phyloP scores from a whole-genome alignment of 148 eudicot genomes.

The Cornus suecica region DNA sequence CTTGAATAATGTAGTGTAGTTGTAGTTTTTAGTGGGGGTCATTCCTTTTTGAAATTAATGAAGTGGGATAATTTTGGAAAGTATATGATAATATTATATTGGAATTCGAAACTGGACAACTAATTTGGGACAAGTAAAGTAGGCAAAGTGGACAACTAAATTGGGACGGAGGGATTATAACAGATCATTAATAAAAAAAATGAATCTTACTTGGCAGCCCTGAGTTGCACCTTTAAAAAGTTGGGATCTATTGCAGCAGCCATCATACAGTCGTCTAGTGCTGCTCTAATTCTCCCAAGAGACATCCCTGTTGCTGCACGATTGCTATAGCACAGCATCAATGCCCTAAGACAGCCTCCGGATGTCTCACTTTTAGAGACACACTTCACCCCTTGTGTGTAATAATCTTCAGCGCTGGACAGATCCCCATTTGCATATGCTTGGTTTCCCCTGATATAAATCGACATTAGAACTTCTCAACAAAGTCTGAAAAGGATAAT shows the following conservation, averaged over 20 bases:
- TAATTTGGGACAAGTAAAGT: no score
- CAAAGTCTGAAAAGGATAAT: background rate
- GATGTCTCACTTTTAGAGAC: conserved; percentile 66
- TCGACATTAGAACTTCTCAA: conserved; percentile 7
- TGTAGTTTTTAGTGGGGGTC: no score
- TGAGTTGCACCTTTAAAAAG: conserved; percentile 78
- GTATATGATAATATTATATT: no score
- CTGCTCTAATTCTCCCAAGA: conserved; percentile 82
- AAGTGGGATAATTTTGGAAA: no score
- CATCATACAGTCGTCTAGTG: conserved; percentile 68
- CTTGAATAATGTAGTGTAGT: no score
- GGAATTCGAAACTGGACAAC: no score
- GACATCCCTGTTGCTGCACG: conserved; percentile 94
- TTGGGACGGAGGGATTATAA: no score
- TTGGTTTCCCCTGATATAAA: conserved; percentile 81
- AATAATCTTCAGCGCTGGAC: conserved; percentile 77
- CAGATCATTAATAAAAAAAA: background rate
- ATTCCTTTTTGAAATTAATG: no score
- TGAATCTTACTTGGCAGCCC: conserved; percentile 82
- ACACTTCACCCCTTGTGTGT: conserved; percentile 81
- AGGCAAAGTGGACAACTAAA: background rate
- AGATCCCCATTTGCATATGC: conserved; percentile 81
- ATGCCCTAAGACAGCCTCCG: conserved; percentile 65
- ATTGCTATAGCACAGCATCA: conserved; percentile 92
- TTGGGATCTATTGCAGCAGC: conserved; percentile 77